Percentiles rank a stretch among this genome's conserved stretches.
phyloP scores from a whole-genome alignment of 2,329 filamentous ascomycete species.

The Alternaria burnsii region DNA sequence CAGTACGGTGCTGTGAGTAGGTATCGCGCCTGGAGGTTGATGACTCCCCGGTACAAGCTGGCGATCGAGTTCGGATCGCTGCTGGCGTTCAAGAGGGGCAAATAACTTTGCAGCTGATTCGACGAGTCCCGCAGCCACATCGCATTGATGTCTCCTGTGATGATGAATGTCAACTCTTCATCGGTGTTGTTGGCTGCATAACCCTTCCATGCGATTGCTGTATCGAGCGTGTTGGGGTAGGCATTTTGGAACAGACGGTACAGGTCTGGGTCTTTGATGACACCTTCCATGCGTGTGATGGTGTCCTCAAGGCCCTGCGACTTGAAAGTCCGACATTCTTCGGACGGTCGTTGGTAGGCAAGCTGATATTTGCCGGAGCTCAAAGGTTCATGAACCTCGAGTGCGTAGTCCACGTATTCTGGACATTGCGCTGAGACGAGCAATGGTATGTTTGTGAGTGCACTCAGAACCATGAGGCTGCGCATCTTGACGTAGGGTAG shows the following conservation, averaged over 20 bases:
- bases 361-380: slow-evolving; percentile 57
- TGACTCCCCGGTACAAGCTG: slow-evolving; percentile 72
- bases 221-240: slow-evolving; percentile 79
- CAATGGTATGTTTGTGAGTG: slow-evolving; percentile 28
- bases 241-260: slow-evolving; percentile 75
- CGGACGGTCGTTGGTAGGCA: slow-evolving; percentile 55
- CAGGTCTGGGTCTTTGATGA: slow-evolving; percentile 66
- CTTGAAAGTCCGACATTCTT: slow-evolving; percentile 58
- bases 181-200: slow-evolving; percentile 63
- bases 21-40: slow-evolving; percentile 76
- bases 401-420: slow-evolving; percentile 56
- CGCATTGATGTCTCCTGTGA: slow-evolving; percentile 66
- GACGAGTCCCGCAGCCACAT: slow-evolving; percentile 66
- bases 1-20: slow-evolving; percentile 67
- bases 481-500: slow-evolving; percentile 36
- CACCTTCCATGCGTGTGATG: slow-evolving; percentile 44
- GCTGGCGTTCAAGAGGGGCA: slow-evolving; percentile 66
- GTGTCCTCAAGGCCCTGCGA: slow-evolving; percentile 54
- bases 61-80: slow-evolving; percentile 67
- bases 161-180: slow-evolving; percentile 70
- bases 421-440: slow-evolving; percentile 51
- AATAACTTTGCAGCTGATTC: slow-evolving; percentile 76
- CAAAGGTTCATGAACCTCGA: slow-evolving; percentile 53
- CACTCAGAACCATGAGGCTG: slow-evolving; percentile 22
- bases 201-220: slow-evolving; percentile 74